Evolutionary conservation across 1,284 basidiomycete genomes (phyloP).

Genomic region (Malassezia sp.): DNA sequence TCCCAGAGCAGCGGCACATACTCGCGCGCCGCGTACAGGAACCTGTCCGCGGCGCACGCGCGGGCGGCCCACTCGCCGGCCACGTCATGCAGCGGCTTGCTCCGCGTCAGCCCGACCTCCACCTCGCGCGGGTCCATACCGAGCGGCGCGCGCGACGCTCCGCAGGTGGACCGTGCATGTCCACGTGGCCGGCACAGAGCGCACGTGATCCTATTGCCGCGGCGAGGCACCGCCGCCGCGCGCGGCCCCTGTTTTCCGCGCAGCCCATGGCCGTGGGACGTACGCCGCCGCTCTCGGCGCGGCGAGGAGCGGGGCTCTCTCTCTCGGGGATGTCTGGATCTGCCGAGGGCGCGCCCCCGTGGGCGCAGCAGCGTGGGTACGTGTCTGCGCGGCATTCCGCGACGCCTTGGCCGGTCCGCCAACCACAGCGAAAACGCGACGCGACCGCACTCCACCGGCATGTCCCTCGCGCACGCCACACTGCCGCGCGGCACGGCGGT

Average conservation of each 20-base stretch:
- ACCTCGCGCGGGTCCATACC: no score
- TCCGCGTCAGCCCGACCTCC: no score
- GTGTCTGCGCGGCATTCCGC: background rate
- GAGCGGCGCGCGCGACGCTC: no score
- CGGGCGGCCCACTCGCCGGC: slow-evolving; percentile 1
- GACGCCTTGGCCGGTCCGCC: background rate
- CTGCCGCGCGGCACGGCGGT: background rate
- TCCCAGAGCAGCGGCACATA: slow-evolving; percentile 3
- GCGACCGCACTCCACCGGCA: slow-evolving; percentile 6
- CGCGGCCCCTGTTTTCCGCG: background rate
- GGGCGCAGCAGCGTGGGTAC: background rate
- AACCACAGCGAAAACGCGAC: slow-evolving; percentile 1
- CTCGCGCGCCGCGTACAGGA: background rate
- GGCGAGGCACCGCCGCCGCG: no score
- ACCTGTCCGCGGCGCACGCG: background rate
- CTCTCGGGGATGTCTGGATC: background rate
- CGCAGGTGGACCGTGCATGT: background rate
- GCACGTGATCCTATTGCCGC: no score
- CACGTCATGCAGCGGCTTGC: slow-evolving; percentile 3
- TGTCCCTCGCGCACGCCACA: background rate
- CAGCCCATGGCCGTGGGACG: background rate
- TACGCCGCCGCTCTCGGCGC: slow-evolving; percentile 3
- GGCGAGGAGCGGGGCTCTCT: background rate
- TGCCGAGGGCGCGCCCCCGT: background rate
- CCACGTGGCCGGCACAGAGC: no score